Base-by-base conservation (phyloP, 257 asterid genomes). In the Sherardia arvensis region DNA sequence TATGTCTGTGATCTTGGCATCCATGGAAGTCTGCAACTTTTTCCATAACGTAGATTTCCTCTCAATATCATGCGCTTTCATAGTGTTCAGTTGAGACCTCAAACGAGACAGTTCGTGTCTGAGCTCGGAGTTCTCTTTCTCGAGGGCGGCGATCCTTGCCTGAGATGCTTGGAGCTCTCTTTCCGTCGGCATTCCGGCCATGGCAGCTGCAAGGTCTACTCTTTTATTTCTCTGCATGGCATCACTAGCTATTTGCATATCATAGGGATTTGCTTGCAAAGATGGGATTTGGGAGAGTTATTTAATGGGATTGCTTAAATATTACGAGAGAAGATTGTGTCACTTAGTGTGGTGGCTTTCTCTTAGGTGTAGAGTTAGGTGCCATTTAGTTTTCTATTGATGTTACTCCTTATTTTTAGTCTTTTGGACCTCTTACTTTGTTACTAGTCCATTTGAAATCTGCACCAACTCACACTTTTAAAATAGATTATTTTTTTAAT, bases 101-200 rank as follows among this genome's bases (percentile, higher is more conserved):
- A 77, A 54, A 27, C 76, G 78, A 10, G 65, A 64, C 7, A 70
- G 65, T 69, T 73, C 81, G 43, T 70, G 73, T 53, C 58, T 59
- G 34, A 73, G 66, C 56, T 77, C 78, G 33, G 53, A 69, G 51
- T 77, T 77, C 64, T 77, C 81, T 48, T 33, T 73, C 69, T 77
- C 81, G 0, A 73, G 74, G 4, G 43, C 65, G 45, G 18, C 61
- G 38, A 77, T 56, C 54, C 69, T 62, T n/a, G 60, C 64, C 66
- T 64, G 66, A 17, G 66, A 72, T 21, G 65, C 72, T 60, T 76
- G 72, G 18, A 71, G 66, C 53, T 76, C 77, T 59, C 71, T 60
- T 30, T 59, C 78, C 20, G 27, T 59, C 20, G 68, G 63, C 78
- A 77, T 77, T 21, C 56, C 38, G 8, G 66, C 27, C 4, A 48